Evolutionary conservation across 169 alveolate species (phyloP).

Genomic region (Plasmodium fragile): DNA sequence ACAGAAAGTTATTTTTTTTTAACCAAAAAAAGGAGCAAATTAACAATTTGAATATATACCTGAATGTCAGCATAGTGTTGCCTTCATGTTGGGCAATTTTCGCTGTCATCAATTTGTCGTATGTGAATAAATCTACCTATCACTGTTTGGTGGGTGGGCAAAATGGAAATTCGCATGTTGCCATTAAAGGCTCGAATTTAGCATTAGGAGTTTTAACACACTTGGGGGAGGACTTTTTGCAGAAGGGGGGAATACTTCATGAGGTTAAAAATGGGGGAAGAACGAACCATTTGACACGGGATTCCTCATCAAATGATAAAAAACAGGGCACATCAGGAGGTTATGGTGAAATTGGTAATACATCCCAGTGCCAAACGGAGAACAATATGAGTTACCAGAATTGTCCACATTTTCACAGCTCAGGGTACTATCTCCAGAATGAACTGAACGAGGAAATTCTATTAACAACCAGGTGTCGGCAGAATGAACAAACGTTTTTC

Average conservation of each 20-base stretch:
- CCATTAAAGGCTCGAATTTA: constrained; percentile 19
- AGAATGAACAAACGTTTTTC: constrained; percentile 56
- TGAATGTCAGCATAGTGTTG: constrained; percentile 8
- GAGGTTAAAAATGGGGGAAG: neutral
- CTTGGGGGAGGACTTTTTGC: neutral
- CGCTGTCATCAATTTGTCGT: constrained; percentile 23
- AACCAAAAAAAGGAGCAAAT: constrained; percentile 25
- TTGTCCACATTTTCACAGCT: constrained; percentile 17
- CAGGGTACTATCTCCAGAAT: constrained; percentile 26
- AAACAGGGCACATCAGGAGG: neutral
- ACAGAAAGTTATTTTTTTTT: constrained; percentile 44
- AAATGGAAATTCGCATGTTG: constrained; percentile 55
- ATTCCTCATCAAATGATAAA: neutral
- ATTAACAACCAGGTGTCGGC: constrained; percentile 47
- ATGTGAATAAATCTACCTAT: constrained; percentile 19
- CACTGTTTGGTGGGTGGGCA: constrained; percentile 68
- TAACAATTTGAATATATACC: constrained; percentile 49
- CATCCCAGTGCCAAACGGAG: neutral
- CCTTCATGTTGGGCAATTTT: constrained; percentile 61
- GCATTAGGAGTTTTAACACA: constrained; percentile 53
- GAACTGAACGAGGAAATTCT: constrained; percentile 21
- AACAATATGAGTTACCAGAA: neutral
- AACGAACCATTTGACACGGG: neutral
- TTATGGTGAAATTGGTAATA: neutral
- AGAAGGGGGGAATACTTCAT: neutral